phyloP scores from a whole-genome alignment of 331 rosid species.

The Cydonia oblonga region DNA sequence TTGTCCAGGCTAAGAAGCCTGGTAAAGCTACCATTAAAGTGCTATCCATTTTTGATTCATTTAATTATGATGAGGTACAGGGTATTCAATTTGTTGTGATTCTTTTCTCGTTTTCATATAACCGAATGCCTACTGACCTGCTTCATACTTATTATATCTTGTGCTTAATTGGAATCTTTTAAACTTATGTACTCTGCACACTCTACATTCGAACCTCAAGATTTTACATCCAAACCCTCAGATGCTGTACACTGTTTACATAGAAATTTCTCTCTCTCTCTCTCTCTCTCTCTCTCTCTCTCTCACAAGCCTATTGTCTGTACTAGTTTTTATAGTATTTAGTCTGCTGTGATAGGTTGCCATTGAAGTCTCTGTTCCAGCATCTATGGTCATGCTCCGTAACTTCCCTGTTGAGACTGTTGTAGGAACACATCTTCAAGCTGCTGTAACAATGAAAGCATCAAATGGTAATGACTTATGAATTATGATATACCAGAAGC shows the following conservation, averaged over 20 bases:
- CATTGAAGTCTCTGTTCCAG: slow-evolving; percentile 69
- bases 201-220: not conserved
- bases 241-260: not conserved
- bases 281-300: not conserved
- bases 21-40: slow-evolving; percentile 85
- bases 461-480: slow-evolving; percentile 47
- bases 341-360: slow-evolving; percentile 40
- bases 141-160: not conserved
- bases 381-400: slow-evolving; percentile 70
- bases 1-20: slow-evolving; percentile 77
- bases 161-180: not conserved
- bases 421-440: slow-evolving; percentile 77
- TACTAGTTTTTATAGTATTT: not conserved
- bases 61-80: slow-evolving; percentile 81
- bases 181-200: not conserved
- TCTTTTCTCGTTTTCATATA: not conserved
- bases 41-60: slow-evolving; percentile 54
- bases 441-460: slow-evolving; percentile 85
- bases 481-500: not conserved
- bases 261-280: not conserved
- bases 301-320: not conserved
- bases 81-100: not conserved
- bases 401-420: slow-evolving; percentile 81
- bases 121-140: not conserved
- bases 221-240: not conserved